Evolutionary conservation across 1,139 yeast genomes (phyloP).

Genomic region (Arxiozyma telluris): DNA sequence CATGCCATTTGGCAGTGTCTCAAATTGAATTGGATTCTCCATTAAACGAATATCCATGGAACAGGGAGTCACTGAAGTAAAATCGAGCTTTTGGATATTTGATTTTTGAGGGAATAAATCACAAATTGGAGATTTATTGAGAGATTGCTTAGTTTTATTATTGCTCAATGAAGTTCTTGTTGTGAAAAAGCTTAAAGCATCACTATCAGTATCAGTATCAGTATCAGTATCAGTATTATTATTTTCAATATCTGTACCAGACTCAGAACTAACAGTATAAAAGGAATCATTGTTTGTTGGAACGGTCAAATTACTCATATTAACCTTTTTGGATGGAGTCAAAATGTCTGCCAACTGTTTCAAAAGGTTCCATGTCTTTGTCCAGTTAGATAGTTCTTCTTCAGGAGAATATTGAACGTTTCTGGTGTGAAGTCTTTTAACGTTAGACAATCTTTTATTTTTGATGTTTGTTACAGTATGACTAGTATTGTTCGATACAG

Average conservation of each 20-base stretch:
- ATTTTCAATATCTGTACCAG: background rate
- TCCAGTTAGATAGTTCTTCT: constrained; percentile 1
- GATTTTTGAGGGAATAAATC: constrained; percentile 19
- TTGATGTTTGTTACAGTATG: background rate
- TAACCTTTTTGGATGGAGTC: background rate
- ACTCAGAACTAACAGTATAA: background rate
- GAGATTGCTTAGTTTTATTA: background rate
- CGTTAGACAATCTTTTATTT: background rate
- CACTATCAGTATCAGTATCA: background rate
- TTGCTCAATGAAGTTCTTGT: background rate
- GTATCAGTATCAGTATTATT: background rate
- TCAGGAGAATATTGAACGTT: background rate
- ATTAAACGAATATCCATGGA: constrained; percentile 17
- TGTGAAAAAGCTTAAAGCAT: background rate
- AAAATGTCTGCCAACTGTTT: constrained; percentile 4
- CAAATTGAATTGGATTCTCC: constrained; percentile 19
- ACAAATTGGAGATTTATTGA: background rate
- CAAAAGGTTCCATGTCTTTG: constrained; percentile 2
- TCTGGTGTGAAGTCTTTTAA: background rate
- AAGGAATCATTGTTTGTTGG: background rate
- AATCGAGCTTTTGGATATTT: constrained; percentile 14
- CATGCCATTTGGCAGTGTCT: constrained; percentile 18
- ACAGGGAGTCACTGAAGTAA: constrained; percentile 19
- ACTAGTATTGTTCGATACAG: background rate
- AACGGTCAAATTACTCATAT: background rate